Base-by-base conservation (phyloP, 139 green algal genomes). In the Chlamydomonas sp. region DNA sequence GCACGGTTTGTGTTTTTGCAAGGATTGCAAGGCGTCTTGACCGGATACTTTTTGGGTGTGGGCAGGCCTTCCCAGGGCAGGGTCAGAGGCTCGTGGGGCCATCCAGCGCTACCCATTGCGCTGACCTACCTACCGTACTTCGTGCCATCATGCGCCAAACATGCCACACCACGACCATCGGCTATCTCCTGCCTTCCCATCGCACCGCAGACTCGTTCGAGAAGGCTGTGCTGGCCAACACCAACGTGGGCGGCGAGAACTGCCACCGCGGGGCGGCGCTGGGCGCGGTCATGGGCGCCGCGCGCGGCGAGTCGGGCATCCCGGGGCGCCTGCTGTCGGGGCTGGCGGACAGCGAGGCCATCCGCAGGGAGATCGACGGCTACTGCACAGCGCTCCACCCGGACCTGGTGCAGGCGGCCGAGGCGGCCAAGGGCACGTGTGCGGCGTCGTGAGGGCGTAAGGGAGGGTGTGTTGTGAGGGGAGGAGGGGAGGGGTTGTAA, bases 171-270 rank as follows among this genome's bases (percentile, higher is more conserved):
- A 49, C 31, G 31, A 49, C 31, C 31, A 49, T 4, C 3, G 5
- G 18, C 18, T 4, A 6, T 5, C 18, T 10, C 5, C 18, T 12
- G 58, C 5, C 18, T 6, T 59, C 3, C n/a, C 72, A 14, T 16
- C 6, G 1, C 74, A 59, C 9, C 69, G 57, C 88, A 91, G 90
- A 93, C 68, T 92, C 89, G 0, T 95, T 96, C 90, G 92, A 96
- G 82, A 88, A 91, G 71, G 93, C 87, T 0, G 92, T 96, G 61
- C 85, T 95, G 68, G 79, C 91, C 60, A 96, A 96, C 91, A 95
- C 93, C 59, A 95, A 95, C 74, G 93, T 91, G 78, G 93, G 93
- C 17, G 93, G 93, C 15, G 93, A 96, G 89, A 96, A 96, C 90
- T 96, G 93, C 90, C 93, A 96, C 85, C 90, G 93, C 3, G 93